Evolutionary conservation across 331 rosid species (phyloP).

Genomic region (Acacia concinna): DNA sequence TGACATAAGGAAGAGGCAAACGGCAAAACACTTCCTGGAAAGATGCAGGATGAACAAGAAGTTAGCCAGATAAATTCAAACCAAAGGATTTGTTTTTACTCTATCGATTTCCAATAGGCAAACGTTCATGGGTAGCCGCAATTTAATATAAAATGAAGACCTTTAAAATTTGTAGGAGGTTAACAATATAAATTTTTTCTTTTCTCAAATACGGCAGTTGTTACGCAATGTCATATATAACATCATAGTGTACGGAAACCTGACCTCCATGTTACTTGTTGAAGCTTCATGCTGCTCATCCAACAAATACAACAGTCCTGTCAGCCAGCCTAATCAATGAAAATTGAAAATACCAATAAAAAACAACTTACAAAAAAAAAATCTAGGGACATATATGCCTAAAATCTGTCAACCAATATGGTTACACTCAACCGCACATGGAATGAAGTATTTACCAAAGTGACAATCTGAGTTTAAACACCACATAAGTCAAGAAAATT

Average conservation of each 20-base stretch:
- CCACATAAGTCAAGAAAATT: not conserved
- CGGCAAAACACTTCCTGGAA: conserved; percentile 69
- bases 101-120: not conserved
- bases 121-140: conserved; percentile 8
- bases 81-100: conserved; percentile 9
- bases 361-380: conserved; percentile 52
- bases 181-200: not conserved
- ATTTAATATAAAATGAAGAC: not conserved
- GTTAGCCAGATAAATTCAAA: conserved; percentile 17
- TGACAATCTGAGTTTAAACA: conserved; percentile 25
- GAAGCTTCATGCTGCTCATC: conserved; percentile 83
- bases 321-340: conserved; percentile 91
- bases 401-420: not conserved
- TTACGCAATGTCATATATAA: not conserved
- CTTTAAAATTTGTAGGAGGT: conserved; percentile 5
- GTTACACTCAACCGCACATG: not conserved
- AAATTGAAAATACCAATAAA: conserved; percentile 48
- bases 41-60: conserved; percentile 10
- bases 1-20: conserved; percentile 73
- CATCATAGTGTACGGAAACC: conserved; percentile 33
- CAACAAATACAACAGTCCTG: conserved; percentile 87
- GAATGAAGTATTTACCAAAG: conserved; percentile 1
- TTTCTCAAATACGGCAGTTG: not conserved
- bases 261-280: conserved; percentile 66
- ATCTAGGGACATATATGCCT: conserved; percentile 30